These are phyloP conservation scores for Pseudogymnoascus sp. DNA, from an alignment of 2,329 filamentous ascomycete species.

Conservation along the genomic window DNA sequence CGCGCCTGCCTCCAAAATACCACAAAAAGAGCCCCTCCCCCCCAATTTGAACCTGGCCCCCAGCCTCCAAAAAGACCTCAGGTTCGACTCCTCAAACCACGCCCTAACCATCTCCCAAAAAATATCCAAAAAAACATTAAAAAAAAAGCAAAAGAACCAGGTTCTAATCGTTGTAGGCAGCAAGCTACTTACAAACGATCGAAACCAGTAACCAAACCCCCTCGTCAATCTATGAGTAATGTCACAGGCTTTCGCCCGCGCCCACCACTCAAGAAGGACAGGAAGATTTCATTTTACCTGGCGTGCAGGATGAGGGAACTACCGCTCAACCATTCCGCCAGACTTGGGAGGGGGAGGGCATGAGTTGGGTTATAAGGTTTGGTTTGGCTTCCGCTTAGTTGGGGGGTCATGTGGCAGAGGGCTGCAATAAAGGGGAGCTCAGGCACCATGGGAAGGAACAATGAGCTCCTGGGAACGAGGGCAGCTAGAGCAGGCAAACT, in stretches of 20 bases:
- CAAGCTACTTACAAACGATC: not conserved
- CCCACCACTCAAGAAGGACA: not conserved
- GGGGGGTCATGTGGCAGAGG: not conserved
- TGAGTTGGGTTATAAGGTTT: not conserved
- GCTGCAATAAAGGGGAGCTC: not conserved
- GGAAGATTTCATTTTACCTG: not conserved
- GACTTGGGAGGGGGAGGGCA: not conserved
- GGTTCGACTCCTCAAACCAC: not conserved
- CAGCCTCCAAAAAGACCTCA: not conserved
- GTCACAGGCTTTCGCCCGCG: too few relatives aligned
- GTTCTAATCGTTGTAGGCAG: not conserved
- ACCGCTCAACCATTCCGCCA: not conserved
- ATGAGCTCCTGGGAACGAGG: not conserved
- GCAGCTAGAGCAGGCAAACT: not conserved
- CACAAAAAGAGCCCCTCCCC: not conserved
- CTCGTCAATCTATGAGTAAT: too few relatives aligned
- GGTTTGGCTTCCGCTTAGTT: not conserved
- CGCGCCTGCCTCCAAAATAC: too few relatives aligned
- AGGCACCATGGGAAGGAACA: not conserved
- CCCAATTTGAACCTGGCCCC: not conserved
- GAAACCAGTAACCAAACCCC: not conserved
- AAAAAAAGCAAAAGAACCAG: not conserved
- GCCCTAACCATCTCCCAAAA: not conserved
- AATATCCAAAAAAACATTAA: not conserved
- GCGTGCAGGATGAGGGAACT: not conserved